Percentiles rank a stretch among this genome's conserved stretches.
These are phyloP conservation scores for Coniochaeta sp. DNA, from an alignment of 2,329 filamentous ascomycete genomes.

Conservation along the genomic window DNA sequence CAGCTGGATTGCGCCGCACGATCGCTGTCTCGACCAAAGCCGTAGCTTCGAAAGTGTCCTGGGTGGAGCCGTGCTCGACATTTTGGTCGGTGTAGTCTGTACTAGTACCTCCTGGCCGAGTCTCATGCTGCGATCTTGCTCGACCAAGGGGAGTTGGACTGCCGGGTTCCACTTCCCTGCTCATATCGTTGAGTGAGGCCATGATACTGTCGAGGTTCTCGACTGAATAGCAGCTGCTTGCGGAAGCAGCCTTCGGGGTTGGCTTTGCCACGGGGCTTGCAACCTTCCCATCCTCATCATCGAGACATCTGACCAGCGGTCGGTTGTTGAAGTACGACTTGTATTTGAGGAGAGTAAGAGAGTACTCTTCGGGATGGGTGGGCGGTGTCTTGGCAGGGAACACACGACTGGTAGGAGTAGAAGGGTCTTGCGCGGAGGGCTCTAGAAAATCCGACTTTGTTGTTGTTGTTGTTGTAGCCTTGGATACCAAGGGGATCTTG, in stretches of 20 bases:
- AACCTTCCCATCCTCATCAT: slow-evolving; percentile 7
- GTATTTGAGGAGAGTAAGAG: slow-evolving; percentile 24
- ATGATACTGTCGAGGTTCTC: not conserved
- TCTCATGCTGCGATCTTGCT: not conserved
- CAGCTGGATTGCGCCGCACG: slow-evolving; percentile 9
- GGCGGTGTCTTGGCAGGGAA: not conserved
- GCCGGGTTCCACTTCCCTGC: not conserved
- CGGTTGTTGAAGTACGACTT: slow-evolving; percentile 22
- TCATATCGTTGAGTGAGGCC: not conserved
- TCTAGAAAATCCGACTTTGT: not conserved
- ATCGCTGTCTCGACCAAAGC: not conserved
- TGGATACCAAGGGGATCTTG: not conserved
- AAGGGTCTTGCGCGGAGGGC: not conserved
- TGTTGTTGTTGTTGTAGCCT: no score
- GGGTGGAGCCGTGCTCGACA: not conserved
- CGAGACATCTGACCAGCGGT: slow-evolving; percentile 24
- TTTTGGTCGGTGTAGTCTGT: not conserved
- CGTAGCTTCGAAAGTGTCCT: not conserved
- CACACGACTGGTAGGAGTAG: not conserved
- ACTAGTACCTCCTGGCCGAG: not conserved
- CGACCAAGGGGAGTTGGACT: not conserved
- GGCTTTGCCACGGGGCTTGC: not conserved
- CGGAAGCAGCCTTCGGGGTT: not conserved
- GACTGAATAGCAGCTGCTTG: not conserved
- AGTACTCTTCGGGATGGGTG: slow-evolving; percentile 18